phyloP scores from a whole-genome alignment of 176 grass and related monocot genomes.

The Lolium multiflorum region DNA sequence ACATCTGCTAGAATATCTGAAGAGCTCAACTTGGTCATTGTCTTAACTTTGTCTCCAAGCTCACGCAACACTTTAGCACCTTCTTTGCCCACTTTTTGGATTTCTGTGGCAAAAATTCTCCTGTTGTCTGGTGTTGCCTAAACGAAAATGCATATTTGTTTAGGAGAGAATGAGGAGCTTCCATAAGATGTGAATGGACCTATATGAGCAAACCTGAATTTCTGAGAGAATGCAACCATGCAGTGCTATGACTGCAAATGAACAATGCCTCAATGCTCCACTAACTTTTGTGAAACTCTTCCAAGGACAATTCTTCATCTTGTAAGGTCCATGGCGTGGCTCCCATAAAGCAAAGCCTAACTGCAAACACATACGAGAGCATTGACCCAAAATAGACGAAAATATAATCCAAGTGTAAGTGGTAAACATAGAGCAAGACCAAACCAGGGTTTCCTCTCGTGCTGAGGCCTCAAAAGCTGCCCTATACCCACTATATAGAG shows the following conservation, averaged over 20 bases:
- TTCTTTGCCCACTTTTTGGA: conserved; percentile 77
- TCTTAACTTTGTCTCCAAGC: conserved; percentile 77
- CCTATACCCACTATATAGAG: conserved; percentile 75
- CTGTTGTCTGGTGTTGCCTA: conserved; percentile 89
- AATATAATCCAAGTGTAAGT: neutral
- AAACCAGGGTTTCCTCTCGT: conserved; percentile 83
- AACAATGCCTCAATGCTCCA: conserved; percentile 89
- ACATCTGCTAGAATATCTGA: conserved; percentile 66
- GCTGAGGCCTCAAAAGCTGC: conserved; percentile 72
- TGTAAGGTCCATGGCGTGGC: conserved; percentile 91
- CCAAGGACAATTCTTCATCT: conserved; percentile 82
- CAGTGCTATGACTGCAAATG: conserved; percentile 93
- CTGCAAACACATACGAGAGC: conserved; percentile 43
- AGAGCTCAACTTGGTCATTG: conserved; percentile 78
- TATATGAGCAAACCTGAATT: conserved; percentile 74
- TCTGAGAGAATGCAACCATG: conserved; percentile 98
- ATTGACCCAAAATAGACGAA: conserved; percentile 28
- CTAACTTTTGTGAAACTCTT: conserved; percentile 80
- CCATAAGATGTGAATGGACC: neutral
- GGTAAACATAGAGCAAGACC: conserved; percentile 11
- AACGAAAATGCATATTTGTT: conserved; percentile 26
- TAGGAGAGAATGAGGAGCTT: neutral
- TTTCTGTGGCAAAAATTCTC: conserved; percentile 68
- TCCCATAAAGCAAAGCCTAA: conserved; percentile 93
- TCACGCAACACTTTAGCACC: conserved; percentile 76